phyloP scores from a whole-genome alignment of 2,329 filamentous ascomycete genomes.

The Tolypocladium inflatum region DNA sequence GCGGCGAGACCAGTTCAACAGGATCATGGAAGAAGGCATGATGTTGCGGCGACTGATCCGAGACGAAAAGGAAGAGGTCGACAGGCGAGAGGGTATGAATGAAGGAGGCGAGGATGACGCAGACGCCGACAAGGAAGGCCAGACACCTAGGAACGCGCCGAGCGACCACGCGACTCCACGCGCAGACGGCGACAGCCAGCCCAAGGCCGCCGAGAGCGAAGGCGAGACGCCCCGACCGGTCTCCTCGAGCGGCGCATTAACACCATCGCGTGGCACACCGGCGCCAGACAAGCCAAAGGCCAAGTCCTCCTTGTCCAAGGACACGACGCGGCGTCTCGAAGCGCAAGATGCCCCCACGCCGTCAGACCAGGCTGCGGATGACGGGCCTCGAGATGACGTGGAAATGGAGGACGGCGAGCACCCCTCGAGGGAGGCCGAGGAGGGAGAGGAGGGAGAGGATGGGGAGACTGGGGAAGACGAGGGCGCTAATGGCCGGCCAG shows the following conservation, averaged over 20 bases:
- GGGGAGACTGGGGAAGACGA: constrained; percentile 7
- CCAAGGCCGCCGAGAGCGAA: constrained; percentile 17
- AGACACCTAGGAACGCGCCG: constrained; percentile 39
- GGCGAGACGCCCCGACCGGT: constrained; percentile 15
- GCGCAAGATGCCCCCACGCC: constrained; percentile 11
- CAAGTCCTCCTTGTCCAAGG: constrained; percentile 3
- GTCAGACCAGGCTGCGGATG: constrained; percentile 21
- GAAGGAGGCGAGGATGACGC: constrained; percentile 55
- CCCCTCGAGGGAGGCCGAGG: constrained; percentile 26
- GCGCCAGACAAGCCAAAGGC: constrained; percentile 13
- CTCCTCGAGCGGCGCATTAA: constrained; percentile 18
- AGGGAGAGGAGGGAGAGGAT: constrained; percentile 28
- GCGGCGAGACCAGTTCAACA: constrained; percentile 74
- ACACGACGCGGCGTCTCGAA: constrained; percentile 3
- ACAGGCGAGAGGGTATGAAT: constrained; percentile 74
- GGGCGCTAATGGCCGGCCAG: constrained; percentile 25
- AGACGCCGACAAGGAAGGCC: constrained; percentile 34
- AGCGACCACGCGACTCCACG: constrained; percentile 43
- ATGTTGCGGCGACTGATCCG: constrained; percentile 75
- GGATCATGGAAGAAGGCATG: constrained; percentile 87
- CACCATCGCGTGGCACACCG: constrained; percentile 21
- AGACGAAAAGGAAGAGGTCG: constrained; percentile 92
- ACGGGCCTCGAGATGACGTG: constrained; percentile 42
- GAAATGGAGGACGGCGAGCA: constrained; percentile 44
- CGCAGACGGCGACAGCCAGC: constrained; percentile 30